Base-by-base conservation (phyloP, 805 yeast genomes). In the Cyberlindnera nakhonratchasimensis region DNA sequence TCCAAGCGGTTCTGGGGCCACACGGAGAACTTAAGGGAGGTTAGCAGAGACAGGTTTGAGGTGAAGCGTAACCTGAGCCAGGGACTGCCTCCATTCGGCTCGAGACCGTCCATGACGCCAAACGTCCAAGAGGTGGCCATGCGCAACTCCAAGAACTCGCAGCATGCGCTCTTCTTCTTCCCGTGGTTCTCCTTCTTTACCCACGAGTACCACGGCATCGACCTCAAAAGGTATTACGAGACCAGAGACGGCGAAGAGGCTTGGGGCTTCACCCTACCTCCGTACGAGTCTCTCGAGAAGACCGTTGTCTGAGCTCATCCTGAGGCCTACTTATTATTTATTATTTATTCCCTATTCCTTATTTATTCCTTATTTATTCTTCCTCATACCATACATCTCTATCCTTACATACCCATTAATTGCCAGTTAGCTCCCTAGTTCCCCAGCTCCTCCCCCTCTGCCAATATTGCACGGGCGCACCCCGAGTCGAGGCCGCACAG, bases 121-220 rank as follows among this genome's bases (percentile, higher is more conserved):
- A 76, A 87, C 70, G 64, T 82, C 55, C 86, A 86, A 63, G 84
- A 79, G 52, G 72, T 83, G 50, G 79, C 95, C 46, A 78, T 84
- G 55, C 75, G 88, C 67, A 83, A 84, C 71, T 82, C 93, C 19
- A 83, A 81, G 52, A 79, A 79, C 58, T 78, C 95, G 7, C 79
- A 77, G 57, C 62, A 77, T 43, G 66, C 71, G 42, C 59, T 81
- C 53, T 75, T 79, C 42, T 58, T 84, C 47, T 62, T 86, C 55
- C 95, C 95, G 19, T 81, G 88, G 87, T 86, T 87, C 71, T 87
- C 87, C 66, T 68, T 84, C 48, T 88, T 80, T 35, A 67, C 79
- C 61, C 96, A 86, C 64, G 88, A 86, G 53, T 81, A 79, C 67
- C 96, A 86, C 63, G 93, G 91, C 20, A 79, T 85, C 45, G 83